Base-by-base conservation (phyloP, 805 yeast genomes). In the Sugiyamaella mastotermitis region DNA sequence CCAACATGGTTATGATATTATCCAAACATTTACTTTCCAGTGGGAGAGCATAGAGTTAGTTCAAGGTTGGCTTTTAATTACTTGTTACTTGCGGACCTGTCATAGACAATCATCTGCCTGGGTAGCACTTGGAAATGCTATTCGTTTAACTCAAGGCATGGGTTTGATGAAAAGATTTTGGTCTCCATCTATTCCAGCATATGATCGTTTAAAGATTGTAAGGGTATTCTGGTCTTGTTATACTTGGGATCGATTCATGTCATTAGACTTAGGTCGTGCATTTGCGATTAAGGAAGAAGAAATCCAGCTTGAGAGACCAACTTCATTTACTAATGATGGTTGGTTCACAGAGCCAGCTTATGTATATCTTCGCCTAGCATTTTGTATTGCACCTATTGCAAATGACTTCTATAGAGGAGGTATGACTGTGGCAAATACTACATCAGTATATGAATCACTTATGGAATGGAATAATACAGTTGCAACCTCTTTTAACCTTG, bases 141-240 rank as follows among this genome's bases (percentile, higher is more conserved):
- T 69, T 6, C 53, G 61, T 27, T 64, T 71, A 65, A 51, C 60
- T 32, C 60, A 64, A 34, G 71, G 71, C 1, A 66, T 71, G 74
- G 63, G 70, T 5, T 41, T 71, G 24, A 61, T 64, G 39, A 43
- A 60, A 58, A 60, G 29, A 14, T 26, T 15, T 30, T 43, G 32
- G 40, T 31, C 31, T 16, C 25, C 39, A 34, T 20, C 33, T 31
- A 38, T 31, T 13, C 27, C 47, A 15, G 46, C 34, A 9, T 64
- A 45, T 50, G 79, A 74, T 44, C 51, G 48, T 14, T 41, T 65
- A 9, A 76, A 76, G 49, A 68, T 74, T 1, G 61, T 61, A 47
- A 60, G 80, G 34, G 65, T 76, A 1, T 78, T 72, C 50, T 76
- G 79, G 76, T 45, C 68, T 15, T 72, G 71, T 4, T 78, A 68